Evolutionary conservation across 345 rosid genomes (phyloP).

Genomic region (Erodium maritimum): DNA sequence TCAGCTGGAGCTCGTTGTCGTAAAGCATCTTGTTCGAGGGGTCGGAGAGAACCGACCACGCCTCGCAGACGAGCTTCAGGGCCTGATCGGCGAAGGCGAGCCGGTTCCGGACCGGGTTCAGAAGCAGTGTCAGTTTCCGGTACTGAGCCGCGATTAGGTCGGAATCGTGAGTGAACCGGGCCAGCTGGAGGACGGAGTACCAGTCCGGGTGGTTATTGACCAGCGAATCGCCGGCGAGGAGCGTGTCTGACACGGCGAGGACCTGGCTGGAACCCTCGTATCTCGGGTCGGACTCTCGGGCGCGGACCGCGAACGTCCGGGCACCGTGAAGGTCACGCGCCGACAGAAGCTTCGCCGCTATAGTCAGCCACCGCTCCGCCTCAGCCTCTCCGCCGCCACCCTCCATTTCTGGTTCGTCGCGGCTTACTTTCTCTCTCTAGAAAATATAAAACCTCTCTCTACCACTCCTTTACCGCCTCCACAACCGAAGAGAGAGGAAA

Average conservation of each 20-base stretch:
- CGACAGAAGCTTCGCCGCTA: slow-evolving; percentile 71
- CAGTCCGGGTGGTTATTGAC: slow-evolving; percentile 41
- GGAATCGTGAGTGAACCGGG: slow-evolving; percentile 43
- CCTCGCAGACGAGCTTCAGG: slow-evolving; percentile 56
- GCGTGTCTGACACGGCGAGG: slow-evolving; percentile 70
- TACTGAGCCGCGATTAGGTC: slow-evolving; percentile 77
- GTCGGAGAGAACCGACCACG: slow-evolving; percentile 71
- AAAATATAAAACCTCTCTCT: not conserved
- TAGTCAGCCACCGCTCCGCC: slow-evolving; percentile 72
- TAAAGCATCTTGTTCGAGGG: slow-evolving; percentile 59
- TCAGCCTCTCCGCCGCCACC: slow-evolving; percentile 26
- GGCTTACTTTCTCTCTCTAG: not conserved
- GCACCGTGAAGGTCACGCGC: slow-evolving; percentile 76
- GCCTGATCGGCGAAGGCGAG: slow-evolving; percentile 75
- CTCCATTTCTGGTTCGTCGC: not conserved
- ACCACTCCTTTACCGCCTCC: not conserved
- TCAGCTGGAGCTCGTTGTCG: slow-evolving; percentile 55
- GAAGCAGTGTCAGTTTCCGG: slow-evolving; percentile 60
- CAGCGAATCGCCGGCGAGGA: slow-evolving; percentile 47
- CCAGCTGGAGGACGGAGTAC: slow-evolving; percentile 76
- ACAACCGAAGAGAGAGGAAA: not conserved
- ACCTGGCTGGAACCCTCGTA: slow-evolving; percentile 52
- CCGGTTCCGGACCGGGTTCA: slow-evolving; percentile 50
- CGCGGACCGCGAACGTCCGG: slow-evolving; percentile 69
- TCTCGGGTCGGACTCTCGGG: slow-evolving; percentile 64